Evolutionary conservation across 176 grass and related monocot species (phyloP), one percentile per base, ranked within the genome.

Genomic region (Avena atlantica): DNA sequence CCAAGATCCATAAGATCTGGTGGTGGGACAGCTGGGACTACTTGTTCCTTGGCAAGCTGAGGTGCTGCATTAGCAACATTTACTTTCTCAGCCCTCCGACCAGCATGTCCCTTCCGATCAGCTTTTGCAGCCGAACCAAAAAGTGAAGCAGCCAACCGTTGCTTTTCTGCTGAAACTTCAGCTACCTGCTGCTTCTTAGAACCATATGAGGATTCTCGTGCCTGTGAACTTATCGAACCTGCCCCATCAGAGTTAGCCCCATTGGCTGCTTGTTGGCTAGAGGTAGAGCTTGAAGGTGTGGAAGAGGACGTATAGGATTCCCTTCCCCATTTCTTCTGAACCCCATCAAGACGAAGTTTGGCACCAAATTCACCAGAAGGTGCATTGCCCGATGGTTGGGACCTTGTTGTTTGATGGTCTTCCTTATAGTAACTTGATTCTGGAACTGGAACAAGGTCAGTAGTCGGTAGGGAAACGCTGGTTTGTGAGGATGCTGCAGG

Each of bases 251-350:
- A 78, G 91, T 87, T 80, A 10, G 31, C 76, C n/a, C 94, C 97
- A 76, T 99, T 97, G 58, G 78, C 17, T 81, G 87, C 61, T 60
- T 96, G 95, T 71, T 94, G 90, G 58, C 67, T 91, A 60, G 89
- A 68, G 17, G 78, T 80, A 8, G 89, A 93, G 71, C 86, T 99
- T 86, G 94, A 97, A 85, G 94, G 86, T 72, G 84, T 88, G 4
- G 94, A 92, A 51, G 97, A 88, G 48, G 94, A 93, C 50, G 94
- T 86, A 94, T 99, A 99, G 8, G 89, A 87, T 80, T 91, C 92
- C 60, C 64, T 92, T 25, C 97, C 97, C 97, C 97, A 99, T 66
- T 99, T 99, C 87, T 92, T 99, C 40, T 97, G 94, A 90, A 99
- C 94, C 25, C 97, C 97, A 40, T 95, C 97, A 73, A 99, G 92